Evolutionary conservation across 2,329 filamentous ascomycete genomes (phyloP), one percentile per base, ranked within the genome.

Genomic region (Penicillium hordei): DNA sequence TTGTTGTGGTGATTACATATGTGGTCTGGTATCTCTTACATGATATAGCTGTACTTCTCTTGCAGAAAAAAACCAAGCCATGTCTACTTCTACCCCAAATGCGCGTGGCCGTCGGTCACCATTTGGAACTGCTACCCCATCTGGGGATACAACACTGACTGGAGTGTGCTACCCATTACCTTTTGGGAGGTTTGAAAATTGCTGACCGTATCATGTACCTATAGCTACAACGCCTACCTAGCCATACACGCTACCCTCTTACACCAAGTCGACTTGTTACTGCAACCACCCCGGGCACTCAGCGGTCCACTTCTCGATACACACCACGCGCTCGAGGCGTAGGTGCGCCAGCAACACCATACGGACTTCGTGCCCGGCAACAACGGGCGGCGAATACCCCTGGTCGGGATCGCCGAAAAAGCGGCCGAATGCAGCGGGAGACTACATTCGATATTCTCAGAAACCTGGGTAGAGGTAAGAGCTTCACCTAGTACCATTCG

Each of bases 361-460:
- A 84, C 74, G 81, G 81, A 27, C 77, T 84, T 55, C 76, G 80
- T 42, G 82, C 82, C 10, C 73, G 83, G 29, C 79, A 83, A 68
- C 79, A 82, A 63, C 81, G 82, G 63, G 80, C 80, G 13, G 79
- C 78, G 5, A 78, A 78, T 60, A 83, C 81, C 2, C 80, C 82
- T 21, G 76, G 73, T 34, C 77, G 80, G 13, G 76, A 81, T 63
- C 76, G 79, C 45, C 70, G 81, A 54, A 75, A 79, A 59, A 83
- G 81, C 59, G 78, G 78, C 27, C 73, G 80, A 34, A 62, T 80
- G 54, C 78, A 82, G 64, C 72, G 82, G 40, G 82, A 84, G 66
- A 84, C 83, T 7, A 82, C 82, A 5, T 79, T 83, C 62, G 81
- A 84, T 65, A 77, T 82, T 27, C 67, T 85, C 52, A 75, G 78